Evolutionary conservation across 2,329 filamentous ascomycete species (phyloP), one percentile per base, ranked within the genome.

Genomic region (Didymella pomorum): DNA sequence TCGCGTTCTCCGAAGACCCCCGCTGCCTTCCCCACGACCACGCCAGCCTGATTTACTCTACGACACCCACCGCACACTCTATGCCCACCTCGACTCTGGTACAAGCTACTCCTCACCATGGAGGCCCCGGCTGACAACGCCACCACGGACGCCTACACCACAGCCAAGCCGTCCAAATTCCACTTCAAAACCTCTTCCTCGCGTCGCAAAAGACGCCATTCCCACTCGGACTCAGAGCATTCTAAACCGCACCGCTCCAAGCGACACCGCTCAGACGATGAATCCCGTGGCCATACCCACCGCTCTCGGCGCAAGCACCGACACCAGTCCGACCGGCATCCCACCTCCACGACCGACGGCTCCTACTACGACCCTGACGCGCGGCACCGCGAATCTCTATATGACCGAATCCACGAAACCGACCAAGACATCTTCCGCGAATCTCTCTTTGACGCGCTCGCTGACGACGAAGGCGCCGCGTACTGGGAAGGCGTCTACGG

Each of bases 401-500:
- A 65, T 56, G 69, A 75, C 45, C 64, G 63, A 9, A 45, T 73
- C n/a, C 69, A 61, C 31, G 31, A n/a, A 2, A 35, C n/a, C 16
- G 31, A 35, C 5, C 31, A 35, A 11, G 82, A 84, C 0, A 92
- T 94, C 0, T 99, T 99, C 76, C 89, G 92, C 28, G 92, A 96
- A 76, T 97, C 93, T 0, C 87, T 99, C 5, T 98, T 98, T 79
- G 95, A 99, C 76, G 95, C 95, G 29, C 89, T 99, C 78, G 94
- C 93, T 35, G 95, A 99, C 77, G 94, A 98, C 73, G 95, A 99
- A 79, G 95, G 94, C 45, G 95, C 95, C 2, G 86, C 88, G 8
- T 99, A 95, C 80, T 99, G 95, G 95, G 90, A 97, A 76, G 87
- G 87, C 16, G 91, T 99, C n/a, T 99, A 98, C 78, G 93, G 93